Evolutionary conservation across 306 rosid species (phyloP).

Genomic region (Vicia villosa): DNA sequence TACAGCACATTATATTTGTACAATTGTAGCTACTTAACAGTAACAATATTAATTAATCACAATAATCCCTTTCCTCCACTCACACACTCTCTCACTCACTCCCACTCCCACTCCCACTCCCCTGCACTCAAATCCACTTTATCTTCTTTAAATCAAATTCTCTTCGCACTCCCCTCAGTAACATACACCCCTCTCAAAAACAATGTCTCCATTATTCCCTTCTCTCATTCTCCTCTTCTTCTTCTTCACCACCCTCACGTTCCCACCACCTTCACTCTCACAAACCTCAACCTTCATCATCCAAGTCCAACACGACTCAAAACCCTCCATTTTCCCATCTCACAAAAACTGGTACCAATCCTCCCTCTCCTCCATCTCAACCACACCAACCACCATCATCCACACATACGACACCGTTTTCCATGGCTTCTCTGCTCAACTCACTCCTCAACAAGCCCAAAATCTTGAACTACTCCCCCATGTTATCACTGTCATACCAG

Average conservation of each 20-base stretch:
- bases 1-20: no score
- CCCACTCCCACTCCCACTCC: neutral
- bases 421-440: slow-evolving; percentile 80
- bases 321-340: slow-evolving; percentile 81
- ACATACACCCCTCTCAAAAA: slow-evolving; percentile 13
- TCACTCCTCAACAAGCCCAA: slow-evolving; percentile 52
- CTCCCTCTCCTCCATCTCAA: slow-evolving; percentile 54
- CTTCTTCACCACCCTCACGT: neutral
- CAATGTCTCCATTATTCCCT: slow-evolving; percentile 47
- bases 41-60: neutral
- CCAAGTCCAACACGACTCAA: slow-evolving; percentile 61
- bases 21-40: neutral
- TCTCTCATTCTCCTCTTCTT: slow-evolving; percentile 9
- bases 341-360: slow-evolving; percentile 78
- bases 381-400: slow-evolving; percentile 15
- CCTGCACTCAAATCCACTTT: slow-evolving; percentile 5
- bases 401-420: slow-evolving; percentile 77
- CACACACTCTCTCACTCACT: neutral
- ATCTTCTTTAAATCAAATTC: slow-evolving; percentile 46
- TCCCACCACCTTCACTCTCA: slow-evolving; percentile 7
- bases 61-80: neutral
- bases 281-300: slow-evolving; percentile 62
- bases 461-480: slow-evolving; percentile 53
- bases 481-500: slow-evolving; percentile 64
- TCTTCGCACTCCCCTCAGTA: neutral